Evolutionary conservation across 2,329 filamentous ascomycete species (phyloP).

Genomic region (Triangularia verruculosa): DNA sequence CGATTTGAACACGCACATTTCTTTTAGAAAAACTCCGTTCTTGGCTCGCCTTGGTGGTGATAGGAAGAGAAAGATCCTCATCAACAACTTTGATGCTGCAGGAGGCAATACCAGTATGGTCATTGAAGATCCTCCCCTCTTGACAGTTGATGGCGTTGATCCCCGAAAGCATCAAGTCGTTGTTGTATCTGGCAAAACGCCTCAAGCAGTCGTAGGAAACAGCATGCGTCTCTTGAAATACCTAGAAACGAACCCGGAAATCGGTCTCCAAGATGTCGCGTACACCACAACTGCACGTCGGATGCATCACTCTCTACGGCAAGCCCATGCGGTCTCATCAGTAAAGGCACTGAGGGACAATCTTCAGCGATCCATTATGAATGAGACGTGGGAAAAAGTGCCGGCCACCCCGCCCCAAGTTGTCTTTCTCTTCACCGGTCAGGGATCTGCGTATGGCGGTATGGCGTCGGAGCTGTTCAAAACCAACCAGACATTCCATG

Average conservation of each 20-base stretch:
- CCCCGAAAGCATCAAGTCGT: slow-evolving; percentile 8
- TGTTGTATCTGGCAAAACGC: not conserved
- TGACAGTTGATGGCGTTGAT: not conserved
- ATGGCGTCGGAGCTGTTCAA: slow-evolving; percentile 48
- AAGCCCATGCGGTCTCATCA: not conserved
- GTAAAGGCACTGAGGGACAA: not conserved
- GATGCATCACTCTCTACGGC: slow-evolving; percentile 14
- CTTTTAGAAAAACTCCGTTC: slow-evolving; percentile 9
- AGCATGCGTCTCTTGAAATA: not conserved
- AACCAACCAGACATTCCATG: slow-evolving; percentile 43
- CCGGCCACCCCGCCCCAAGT: slow-evolving; percentile 27
- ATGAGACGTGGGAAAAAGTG: not conserved
- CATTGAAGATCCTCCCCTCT: slow-evolving; percentile 14
- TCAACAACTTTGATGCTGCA: slow-evolving; percentile 23
- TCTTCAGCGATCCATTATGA: not conserved
- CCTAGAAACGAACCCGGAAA: not conserved
- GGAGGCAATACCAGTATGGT: slow-evolving; percentile 21
- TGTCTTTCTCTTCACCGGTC: slow-evolving; percentile 53
- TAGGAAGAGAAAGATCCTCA: slow-evolving; percentile 15
- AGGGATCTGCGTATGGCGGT: slow-evolving; percentile 50
- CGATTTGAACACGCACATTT: slow-evolving; percentile 13
- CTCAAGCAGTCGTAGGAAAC: not conserved
- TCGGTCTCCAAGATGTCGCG: slow-evolving; percentile 8
- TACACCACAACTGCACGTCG: slow-evolving; percentile 19
- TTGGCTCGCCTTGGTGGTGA: slow-evolving; percentile 3